Base-by-base conservation (phyloP, 108 stramenopile genomes). In the Nannochloropsis gaditana region DNA sequence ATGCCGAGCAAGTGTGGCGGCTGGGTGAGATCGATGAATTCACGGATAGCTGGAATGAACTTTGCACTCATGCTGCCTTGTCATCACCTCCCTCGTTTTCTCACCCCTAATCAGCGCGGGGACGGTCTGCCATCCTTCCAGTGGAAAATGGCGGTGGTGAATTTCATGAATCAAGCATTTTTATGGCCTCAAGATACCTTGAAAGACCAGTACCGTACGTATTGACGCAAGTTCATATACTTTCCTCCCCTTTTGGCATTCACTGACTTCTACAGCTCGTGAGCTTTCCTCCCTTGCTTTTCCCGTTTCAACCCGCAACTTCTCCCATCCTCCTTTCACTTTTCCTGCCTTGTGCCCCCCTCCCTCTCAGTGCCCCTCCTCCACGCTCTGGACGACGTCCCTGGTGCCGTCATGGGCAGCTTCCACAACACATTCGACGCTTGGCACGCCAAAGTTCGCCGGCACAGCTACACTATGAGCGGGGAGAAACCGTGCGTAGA, bases 121-220 rank as follows among this genome's bases (percentile, higher is more conserved):
- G 59, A n/a, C n/a, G 59, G 59, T n/a, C 59, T 73, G 59, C 59
- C 59, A 15, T 73, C 59, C 4, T 73, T 73, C 6, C 59, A 73
- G 59, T 73, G 59, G 59, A 73, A 73, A n/a, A 73, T 73, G 59
- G 59, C 59, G 59, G 59, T 73, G 15, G 59, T 73, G 59, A 73
- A 73, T n/a, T 73, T 73, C 3, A 73, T 73, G 59, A 73, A 73
- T n/a, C 5, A 73, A 73, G 59, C 8, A 15, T 73, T 73, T n/a
- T n/a, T 73, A 15, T n/a, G 59, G 59, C 59, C 59, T n/a, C 15
- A 73, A n/a, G 59, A 73, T 4, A 73, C 59, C 3, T n/a, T 73
- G 19, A n/a, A n/a, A n/a, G 59, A 73, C 59, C 19, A 73, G n/a
- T 73, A 73, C 59, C 15, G 59, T 73, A n/a, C 15, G 59, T 6